Percentiles rank a stretch among this genome's conserved stretches.
Evolutionary conservation across 768 basidiomycete genomes (phyloP).

Genomic region (Pisolithus orientalis): DNA sequence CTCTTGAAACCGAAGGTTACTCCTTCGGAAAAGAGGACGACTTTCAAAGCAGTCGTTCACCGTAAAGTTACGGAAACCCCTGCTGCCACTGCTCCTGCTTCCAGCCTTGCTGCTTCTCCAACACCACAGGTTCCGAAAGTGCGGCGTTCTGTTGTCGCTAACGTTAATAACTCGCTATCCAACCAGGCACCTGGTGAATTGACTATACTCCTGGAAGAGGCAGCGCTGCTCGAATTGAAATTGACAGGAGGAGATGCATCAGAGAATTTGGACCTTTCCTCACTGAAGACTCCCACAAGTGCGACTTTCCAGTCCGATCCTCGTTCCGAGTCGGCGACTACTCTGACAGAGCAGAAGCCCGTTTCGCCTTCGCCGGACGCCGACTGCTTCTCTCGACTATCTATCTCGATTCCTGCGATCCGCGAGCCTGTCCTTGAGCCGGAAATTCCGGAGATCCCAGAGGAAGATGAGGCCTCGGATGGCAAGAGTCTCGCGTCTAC

Average conservation of each 20-base stretch:
- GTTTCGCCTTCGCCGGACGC: conserved; percentile 11
- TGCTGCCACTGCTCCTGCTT: conserved; percentile 13
- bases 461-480: conserved; percentile 21
- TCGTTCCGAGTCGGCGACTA: conserved; percentile 16
- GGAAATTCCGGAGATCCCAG: conserved; percentile 10
- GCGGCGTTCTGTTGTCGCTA: conserved; percentile 18
- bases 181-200: conserved; percentile 51
- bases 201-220: conserved; percentile 48
- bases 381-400: conserved; percentile 19
- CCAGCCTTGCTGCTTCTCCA: conserved; percentile 13
- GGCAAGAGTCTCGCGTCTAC: conserved; percentile 28
- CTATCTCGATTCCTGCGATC: conserved; percentile 25
- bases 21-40: conserved; percentile 12
- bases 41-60: conserved; percentile 56
- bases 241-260: conserved; percentile 39
- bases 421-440: conserved; percentile 21
- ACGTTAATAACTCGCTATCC: conserved; percentile 29
- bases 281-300: conserved; percentile 19
- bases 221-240: conserved; percentile 50
- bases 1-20: not conserved
- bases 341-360: conserved; percentile 14
- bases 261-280: conserved; percentile 6
- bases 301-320: conserved; percentile 18
- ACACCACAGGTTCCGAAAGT: conserved; percentile 25
- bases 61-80: conserved; percentile 40